Conservation (phyloP, 1,139 yeast genomes). For the Hansenula anomala region DNA sequence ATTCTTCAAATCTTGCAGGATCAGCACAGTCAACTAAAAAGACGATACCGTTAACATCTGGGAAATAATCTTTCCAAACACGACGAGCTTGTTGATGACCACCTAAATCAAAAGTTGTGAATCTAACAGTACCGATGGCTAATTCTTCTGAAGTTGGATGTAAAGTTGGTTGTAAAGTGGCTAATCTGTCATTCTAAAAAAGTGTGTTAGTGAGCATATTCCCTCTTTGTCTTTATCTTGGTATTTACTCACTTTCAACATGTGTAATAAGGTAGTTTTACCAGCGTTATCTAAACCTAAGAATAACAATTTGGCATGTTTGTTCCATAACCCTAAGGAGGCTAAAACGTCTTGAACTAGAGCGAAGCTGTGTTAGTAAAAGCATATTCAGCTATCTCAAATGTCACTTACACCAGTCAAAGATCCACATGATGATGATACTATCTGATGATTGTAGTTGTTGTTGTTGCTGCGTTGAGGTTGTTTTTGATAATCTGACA, state of each 20-base stretch:
- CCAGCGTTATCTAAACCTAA: constrained; percentile 98
- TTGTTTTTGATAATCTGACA: neutral
- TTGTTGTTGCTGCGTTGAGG: too few relatives aligned
- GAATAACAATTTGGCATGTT: constrained; percentile 93
- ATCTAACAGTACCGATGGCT: constrained; percentile 92
- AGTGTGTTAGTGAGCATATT: neutral
- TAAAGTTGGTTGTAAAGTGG: constrained; percentile 94
- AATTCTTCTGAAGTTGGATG: constrained; percentile 98
- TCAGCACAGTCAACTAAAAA: constrained; percentile 97
- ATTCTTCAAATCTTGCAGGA: constrained; percentile 90
- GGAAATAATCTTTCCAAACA: constrained; percentile 98
- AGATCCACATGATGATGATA: constrained; percentile 40
- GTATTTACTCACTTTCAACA: constrained; percentile 47
- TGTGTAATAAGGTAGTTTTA: constrained; percentile 92
- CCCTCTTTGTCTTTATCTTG: neutral
- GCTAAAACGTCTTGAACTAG: constrained; percentile 88
- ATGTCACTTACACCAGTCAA: constrained; percentile 50
- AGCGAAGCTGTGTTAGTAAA: too few relatives aligned
- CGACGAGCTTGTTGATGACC: constrained; percentile 99
- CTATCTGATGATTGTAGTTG: neutral
- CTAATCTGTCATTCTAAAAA: constrained; percentile 80
- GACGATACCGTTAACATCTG: constrained; percentile 96
- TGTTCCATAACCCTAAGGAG: constrained; percentile 93
- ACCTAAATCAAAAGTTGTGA: constrained; percentile 97
- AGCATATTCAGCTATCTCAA: neutral